These are phyloP conservation scores for Pythium aquatile DNA, from an alignment of 352 stramenopile species.

Conservation along the genomic window DNA sequence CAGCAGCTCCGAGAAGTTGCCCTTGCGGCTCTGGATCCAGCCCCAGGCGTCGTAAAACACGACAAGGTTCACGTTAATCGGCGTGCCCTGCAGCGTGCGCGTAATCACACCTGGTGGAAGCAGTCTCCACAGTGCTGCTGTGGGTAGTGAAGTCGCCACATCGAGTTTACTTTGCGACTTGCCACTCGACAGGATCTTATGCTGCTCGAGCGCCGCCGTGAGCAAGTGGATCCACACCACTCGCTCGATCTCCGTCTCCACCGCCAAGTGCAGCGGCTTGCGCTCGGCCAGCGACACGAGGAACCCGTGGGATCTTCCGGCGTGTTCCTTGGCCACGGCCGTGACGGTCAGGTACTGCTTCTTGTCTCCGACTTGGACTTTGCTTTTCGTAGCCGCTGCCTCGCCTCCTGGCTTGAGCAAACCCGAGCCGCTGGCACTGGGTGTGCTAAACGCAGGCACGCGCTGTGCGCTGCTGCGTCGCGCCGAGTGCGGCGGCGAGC, in stretches of 20 bases:
- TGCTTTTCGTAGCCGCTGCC: neutral
- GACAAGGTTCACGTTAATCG: conserved; percentile 57
- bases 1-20: conserved; percentile 77
- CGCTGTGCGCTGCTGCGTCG: conserved; percentile 27
- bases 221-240: conserved; percentile 77
- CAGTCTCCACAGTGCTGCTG: conserved; percentile 31
- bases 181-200: conserved; percentile 40
- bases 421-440: neutral
- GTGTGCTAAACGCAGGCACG: conserved; percentile 16
- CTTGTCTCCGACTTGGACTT: conserved; percentile 29
- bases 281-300: conserved; percentile 42
- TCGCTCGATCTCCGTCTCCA: conserved; percentile 70
- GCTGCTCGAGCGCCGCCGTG: conserved; percentile 58
- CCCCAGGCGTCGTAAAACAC: conserved; percentile 79
- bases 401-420: neutral
- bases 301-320: conserved; percentile 57
- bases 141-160: conserved; percentile 18
- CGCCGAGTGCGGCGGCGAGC: conserved; percentile 28
- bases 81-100: conserved; percentile 51
- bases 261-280: conserved; percentile 56
- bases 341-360: conserved; percentile 60
- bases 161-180: neutral
- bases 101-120: conserved; percentile 31
- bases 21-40: conserved; percentile 66
- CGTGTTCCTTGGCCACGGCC: conserved; percentile 54